Evolutionary conservation across 2,329 filamentous ascomycete genomes (phyloP).

Genomic region (Ophiosphaerella korrae): DNA sequence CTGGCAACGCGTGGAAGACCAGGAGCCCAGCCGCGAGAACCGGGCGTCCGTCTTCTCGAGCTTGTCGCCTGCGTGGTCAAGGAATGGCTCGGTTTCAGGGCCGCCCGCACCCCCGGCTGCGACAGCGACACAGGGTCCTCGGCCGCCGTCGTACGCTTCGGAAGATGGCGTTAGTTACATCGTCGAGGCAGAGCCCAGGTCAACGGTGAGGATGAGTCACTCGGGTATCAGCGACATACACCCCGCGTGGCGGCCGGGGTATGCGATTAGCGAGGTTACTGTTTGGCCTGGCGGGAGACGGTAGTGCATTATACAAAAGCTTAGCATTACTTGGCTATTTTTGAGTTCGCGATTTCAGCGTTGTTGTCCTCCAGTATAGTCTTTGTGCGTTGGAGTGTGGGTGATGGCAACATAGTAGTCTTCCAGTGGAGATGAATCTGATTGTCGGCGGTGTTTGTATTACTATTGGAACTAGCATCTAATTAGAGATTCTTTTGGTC

Average conservation of each 20-base stretch:
- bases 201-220: conserved; percentile 22
- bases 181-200: conserved; percentile 63
- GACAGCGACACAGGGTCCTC: conserved; percentile 28
- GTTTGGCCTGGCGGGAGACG: conserved; percentile 11
- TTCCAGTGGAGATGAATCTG: too few relatives aligned
- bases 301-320: neutral
- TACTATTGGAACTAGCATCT: too few relatives aligned
- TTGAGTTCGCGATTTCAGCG: neutral
- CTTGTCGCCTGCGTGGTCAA: neutral
- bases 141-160: conserved; percentile 77
- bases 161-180: conserved; percentile 78
- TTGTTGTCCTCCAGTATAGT: neutral
- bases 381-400: too few relatives aligned
- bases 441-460: too few relatives aligned
- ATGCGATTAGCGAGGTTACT: conserved; percentile 33
- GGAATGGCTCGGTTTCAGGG: conserved; percentile 4
- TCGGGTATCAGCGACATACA: conserved; percentile 42
- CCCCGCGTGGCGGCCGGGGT: conserved; percentile 45
- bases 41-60: conserved; percentile 6
- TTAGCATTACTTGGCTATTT: neutral
- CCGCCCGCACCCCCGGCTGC: neutral
- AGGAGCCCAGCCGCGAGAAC: neutral
- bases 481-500: too few relatives aligned
- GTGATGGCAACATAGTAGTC: too few relatives aligned
- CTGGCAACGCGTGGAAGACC: conserved; percentile 67